A percentile compares a stretch with the other conserved stretches of the same genome.
These are phyloP conservation scores for Selaginella tamariscina DNA, from an alignment of 75 land plant genomes.

Conservation along the genomic window DNA sequence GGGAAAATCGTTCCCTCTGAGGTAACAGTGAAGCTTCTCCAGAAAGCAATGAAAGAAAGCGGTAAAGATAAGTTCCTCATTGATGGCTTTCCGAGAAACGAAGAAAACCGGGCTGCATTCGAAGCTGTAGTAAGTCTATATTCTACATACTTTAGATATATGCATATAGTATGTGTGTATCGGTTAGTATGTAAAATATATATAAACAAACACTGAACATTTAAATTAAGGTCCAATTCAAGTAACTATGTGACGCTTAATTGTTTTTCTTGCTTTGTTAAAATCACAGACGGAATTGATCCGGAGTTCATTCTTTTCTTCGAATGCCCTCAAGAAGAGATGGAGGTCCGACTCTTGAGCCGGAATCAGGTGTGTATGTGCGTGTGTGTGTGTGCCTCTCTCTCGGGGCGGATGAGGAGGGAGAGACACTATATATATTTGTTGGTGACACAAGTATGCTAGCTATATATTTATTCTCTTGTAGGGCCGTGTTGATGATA, in stretches of 20 bases:
- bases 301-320: conserved; percentile 74
- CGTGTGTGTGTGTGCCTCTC: conserved; percentile 18
- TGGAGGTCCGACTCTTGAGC: conserved; percentile 63
- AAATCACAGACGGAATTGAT: conserved; percentile 61
- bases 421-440: background rate
- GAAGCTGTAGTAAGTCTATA: conserved; percentile 36
- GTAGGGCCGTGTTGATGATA: conserved; percentile 86
- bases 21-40: conserved; percentile 83
- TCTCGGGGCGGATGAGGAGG: background rate
- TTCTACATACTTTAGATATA: background rate
- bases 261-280: background rate
- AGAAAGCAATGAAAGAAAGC: conserved; percentile 65
- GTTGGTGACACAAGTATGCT: background rate
- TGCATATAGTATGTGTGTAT: too few relatives aligned
- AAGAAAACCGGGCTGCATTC: conserved; percentile 91
- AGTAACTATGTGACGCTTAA: too few relatives aligned
- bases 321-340: conserved; percentile 69
- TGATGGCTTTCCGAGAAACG: conserved; percentile 96
- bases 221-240: too few relatives aligned
- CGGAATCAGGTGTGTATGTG: conserved; percentile 48
- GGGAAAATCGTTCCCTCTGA: conserved; percentile 94
- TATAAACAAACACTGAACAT: too few relatives aligned
- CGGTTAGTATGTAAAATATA: too few relatives aligned
- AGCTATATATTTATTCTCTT: background rate
- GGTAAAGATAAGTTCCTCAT: conserved; percentile 78